Base-by-base conservation (phyloP, 305 asterid species). In the Withania somnifera region DNA sequence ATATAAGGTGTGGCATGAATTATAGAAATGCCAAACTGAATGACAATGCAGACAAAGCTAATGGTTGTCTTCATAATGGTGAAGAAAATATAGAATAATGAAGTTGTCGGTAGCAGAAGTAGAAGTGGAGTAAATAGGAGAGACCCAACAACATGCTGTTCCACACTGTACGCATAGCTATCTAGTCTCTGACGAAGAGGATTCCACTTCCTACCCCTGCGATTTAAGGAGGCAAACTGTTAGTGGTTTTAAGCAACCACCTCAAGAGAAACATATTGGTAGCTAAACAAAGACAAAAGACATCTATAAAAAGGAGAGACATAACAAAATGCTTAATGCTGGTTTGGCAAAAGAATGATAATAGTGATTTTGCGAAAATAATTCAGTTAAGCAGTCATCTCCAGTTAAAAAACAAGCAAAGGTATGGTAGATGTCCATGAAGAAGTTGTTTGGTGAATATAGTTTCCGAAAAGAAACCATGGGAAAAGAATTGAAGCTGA, bases 131-230 rank as follows among this genome's bases (percentile, higher is more conserved):
- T 95, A 82, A 95, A 94, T 26, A 95, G 90, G 85, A 95, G 98
- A 68, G 98, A 91, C 73, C 98, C 98, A 79, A 94, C 91, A 52
- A 96, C 96, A 78, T 94, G 98, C 82, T 94, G 98, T 87, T 96
- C 98, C 60, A 94, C 93, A 2, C 94, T 91, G 86, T 91, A 93
- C 63, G 92, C 97, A 64, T 92, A 96, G 90, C 96, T 96, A 86
- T 96, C 99, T 85, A 96, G 88, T 86, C 99, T 94, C 87, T 84
- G 89, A 71, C 99, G 98, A 57, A 94, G 90, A 82, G 98, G 98
- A 90, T 94, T 95, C 90, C 89, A 87, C 91, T 95, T 93, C 85
- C 79, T 90, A 80, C 98, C 98, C 94, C 99, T 94, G 97, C 86
- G 17, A 76, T 54, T 81, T 63, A 73, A 86, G 42, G 54, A 66